A percentile compares a stretch with the other conserved stretches of the same genome.
Conservation (phyloP, 768 basidiomycete genomes). For the Naganishia antarctica region DNA sequence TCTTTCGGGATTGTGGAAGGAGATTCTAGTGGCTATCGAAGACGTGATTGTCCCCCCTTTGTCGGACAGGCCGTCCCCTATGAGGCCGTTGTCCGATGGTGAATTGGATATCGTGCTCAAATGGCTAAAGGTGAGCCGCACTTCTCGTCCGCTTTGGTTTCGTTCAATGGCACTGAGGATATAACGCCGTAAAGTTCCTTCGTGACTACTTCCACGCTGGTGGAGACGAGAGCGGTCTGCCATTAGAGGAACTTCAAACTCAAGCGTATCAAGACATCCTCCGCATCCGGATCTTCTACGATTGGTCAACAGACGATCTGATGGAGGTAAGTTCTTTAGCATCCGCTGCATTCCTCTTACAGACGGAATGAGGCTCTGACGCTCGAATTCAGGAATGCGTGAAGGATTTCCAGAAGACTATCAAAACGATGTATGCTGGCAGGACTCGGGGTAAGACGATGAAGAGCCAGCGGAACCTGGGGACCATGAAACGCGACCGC, state of each 20-base stretch:
- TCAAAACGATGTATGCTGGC: constrained; percentile 67
- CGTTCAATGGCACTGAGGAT: no score
- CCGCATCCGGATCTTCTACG: constrained; percentile 88
- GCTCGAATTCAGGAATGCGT: constrained; percentile 78
- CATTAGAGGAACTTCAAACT: constrained; percentile 80
- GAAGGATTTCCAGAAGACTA: constrained; percentile 82
- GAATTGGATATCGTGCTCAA: constrained; percentile 99
- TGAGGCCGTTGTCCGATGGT: constrained; percentile 88
- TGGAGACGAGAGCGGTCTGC: constrained; percentile 77
- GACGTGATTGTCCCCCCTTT: constrained; percentile 83
- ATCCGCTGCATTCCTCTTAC: background rate
- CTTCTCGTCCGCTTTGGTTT: no score
- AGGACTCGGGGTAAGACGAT: constrained; percentile 91
- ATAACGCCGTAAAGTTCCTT: constrained; percentile 73
- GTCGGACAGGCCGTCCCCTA: constrained; percentile 74
- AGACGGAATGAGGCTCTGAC: constrained; percentile 3
- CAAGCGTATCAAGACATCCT: constrained; percentile 88
- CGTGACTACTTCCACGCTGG: constrained; percentile 91
- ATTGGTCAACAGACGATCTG: constrained; percentile 61
- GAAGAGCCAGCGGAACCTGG: constrained; percentile 84
- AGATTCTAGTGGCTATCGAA: constrained; percentile 79
- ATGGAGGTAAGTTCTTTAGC: constrained; percentile 45
- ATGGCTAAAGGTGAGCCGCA: constrained; percentile 83
- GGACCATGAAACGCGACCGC: constrained; percentile 93
- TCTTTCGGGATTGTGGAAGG: constrained; percentile 93